phyloP scores from a whole-genome alignment of 2,329 filamentous ascomycete species.

The Talaromyces sp. region DNA sequence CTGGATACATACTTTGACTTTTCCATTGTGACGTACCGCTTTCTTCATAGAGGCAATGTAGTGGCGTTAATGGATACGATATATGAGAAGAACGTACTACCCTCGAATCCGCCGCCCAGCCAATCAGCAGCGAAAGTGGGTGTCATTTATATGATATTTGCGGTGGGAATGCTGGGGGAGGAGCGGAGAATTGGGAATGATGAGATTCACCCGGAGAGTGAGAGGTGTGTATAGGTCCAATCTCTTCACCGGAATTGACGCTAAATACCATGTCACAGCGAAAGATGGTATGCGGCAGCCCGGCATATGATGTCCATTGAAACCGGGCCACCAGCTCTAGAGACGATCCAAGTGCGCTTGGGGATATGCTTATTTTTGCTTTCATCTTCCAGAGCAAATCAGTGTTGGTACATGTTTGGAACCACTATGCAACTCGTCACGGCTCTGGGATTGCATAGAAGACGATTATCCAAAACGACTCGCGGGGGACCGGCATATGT shows the following conservation, averaged over 20 bases:
- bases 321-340: slow-evolving; percentile 52
- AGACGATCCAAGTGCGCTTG: slow-evolving; percentile 56
- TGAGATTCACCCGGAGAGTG: slow-evolving; percentile 24
- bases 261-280: slow-evolving; percentile 23
- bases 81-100: slow-evolving; percentile 39
- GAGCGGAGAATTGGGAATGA: slow-evolving; percentile 37
- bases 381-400: slow-evolving; percentile 57
- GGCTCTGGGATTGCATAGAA: slow-evolving; percentile 40
- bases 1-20: slow-evolving; percentile 58
- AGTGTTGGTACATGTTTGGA: slow-evolving; percentile 60
- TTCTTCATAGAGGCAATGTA: slow-evolving; percentile 54
- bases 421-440: slow-evolving; percentile 54
- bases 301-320: slow-evolving; percentile 42
- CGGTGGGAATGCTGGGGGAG: slow-evolving; percentile 47
- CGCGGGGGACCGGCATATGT: slow-evolving; percentile 32
- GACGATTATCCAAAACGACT: slow-evolving; percentile 26
- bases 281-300: slow-evolving; percentile 38
- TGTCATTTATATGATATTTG: slow-evolving; percentile 49
- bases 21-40: slow-evolving; percentile 58
- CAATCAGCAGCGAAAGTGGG: slow-evolving; percentile 47
- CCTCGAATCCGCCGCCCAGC: slow-evolving; percentile 36
- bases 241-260: background rate
- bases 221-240: slow-evolving; percentile 26
- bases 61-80: slow-evolving; percentile 45
- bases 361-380: slow-evolving; percentile 58